Percentiles rank a stretch among this genome's conserved stretches.
These are phyloP conservation scores for Aspergillus sp. DNA, from an alignment of 2,329 filamentous ascomycete species.

Conservation along the genomic window DNA sequence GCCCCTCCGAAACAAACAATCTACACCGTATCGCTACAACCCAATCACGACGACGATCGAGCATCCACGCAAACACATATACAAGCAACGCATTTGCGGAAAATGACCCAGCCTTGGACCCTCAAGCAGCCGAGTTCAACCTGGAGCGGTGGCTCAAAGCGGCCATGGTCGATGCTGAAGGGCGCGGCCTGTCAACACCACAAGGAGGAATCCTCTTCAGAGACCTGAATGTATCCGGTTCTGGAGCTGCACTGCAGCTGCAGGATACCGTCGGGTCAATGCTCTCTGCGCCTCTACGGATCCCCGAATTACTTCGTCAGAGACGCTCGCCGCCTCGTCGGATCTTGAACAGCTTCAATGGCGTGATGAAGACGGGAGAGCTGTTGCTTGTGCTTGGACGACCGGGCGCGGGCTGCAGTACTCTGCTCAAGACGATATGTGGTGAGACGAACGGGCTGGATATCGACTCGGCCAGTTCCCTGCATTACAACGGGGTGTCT, in stretches of 20 bases:
- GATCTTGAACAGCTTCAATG: constrained; percentile 11
- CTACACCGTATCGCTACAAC: no score
- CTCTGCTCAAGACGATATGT: constrained; percentile 68
- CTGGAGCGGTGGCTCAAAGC: no score
- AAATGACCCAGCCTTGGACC: no score
- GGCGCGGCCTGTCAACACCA: no score
- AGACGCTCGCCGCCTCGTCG: not conserved
- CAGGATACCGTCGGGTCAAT: not conserved
- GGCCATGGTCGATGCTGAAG: no score
- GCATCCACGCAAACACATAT: no score
- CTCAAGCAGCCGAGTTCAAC: no score
- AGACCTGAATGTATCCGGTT: no score
- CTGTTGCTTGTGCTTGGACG: constrained; percentile 53
- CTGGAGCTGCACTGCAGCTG: not conserved
- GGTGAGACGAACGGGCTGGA: constrained; percentile 78
- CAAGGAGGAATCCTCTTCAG: no score
- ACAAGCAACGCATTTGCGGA: no score
- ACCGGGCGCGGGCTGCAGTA: constrained; percentile 62
- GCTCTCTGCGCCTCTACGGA: not conserved
- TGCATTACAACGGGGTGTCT: constrained; percentile 64
- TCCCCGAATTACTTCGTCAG: not conserved
- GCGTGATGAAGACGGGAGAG: constrained; percentile 42
- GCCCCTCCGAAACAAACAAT: no score
- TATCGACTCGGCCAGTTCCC: constrained; percentile 65
- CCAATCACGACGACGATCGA: no score